Evolutionary conservation across 2,329 filamentous ascomycete genomes (phyloP).

Genomic region (Stemphylium vesicarium): DNA sequence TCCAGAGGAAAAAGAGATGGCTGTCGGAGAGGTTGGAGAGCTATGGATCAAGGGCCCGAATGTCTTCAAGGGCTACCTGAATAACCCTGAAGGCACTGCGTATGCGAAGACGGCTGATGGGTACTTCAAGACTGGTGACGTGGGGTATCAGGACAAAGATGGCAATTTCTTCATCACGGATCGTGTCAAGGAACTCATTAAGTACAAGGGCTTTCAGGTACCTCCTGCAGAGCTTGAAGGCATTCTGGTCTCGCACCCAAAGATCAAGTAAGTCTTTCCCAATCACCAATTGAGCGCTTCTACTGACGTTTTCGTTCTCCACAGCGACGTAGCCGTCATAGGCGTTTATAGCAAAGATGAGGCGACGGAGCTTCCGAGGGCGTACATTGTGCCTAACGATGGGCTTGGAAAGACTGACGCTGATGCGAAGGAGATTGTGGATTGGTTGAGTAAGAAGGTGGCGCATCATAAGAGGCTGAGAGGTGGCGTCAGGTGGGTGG

Average conservation of each 20-base stretch:
- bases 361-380: constrained; percentile 54
- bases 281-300: too few relatives aligned
- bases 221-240: constrained; percentile 58
- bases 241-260: constrained; percentile 50
- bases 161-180: constrained; percentile 92
- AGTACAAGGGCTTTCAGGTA: constrained; percentile 56
- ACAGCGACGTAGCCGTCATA: constrained; percentile 42
- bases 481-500: constrained; percentile 54
- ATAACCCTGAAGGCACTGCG: constrained; percentile 72
- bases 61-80: constrained; percentile 78
- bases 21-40: constrained; percentile 64
- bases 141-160: constrained; percentile 76
- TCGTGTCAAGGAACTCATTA: constrained; percentile 59
- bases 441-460: constrained; percentile 53
- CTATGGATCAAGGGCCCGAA: constrained; percentile 79
- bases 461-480: constrained; percentile 56
- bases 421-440: constrained; percentile 49
- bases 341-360: constrained; percentile 54
- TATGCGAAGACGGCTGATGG: constrained; percentile 77
- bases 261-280: constrained; percentile 50
- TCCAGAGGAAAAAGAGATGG: constrained; percentile 63
- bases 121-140: constrained; percentile 90
- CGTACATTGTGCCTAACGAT: constrained; percentile 44
- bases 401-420: constrained; percentile 40
- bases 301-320: neutral